Conservation (phyloP, 768 basidiomycete species). For the Mycena amicta region DNA sequence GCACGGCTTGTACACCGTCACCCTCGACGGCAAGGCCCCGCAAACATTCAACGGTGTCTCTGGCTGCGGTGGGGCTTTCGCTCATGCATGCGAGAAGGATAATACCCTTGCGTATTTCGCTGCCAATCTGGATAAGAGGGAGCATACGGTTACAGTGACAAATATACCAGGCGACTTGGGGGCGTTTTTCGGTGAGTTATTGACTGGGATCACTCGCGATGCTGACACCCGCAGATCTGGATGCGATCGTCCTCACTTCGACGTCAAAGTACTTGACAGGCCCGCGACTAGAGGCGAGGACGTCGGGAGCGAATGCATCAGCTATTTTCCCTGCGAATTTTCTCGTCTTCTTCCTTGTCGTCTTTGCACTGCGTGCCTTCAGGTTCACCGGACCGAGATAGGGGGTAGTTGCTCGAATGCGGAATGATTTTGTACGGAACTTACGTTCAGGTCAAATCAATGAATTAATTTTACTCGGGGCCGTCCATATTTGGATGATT, state of each 20-base stretch:
- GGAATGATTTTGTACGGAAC: neutral
- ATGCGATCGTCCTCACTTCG: neutral
- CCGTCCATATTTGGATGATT: too few species aligned
- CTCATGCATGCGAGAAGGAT: conserved; percentile 22
- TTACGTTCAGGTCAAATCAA: too few species aligned
- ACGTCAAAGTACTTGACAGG: neutral
- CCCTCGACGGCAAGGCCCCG: conserved; percentile 14
- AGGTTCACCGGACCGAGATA: neutral
- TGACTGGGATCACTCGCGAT: neutral
- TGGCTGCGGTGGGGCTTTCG: conserved; percentile 21
- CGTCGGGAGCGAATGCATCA: neutral
- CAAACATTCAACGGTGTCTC: conserved; percentile 22
- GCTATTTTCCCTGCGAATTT: neutral
- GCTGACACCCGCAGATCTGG: neutral
- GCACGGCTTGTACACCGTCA: conserved; percentile 26
- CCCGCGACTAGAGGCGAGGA: neutral
- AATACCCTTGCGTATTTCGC: conserved; percentile 19
- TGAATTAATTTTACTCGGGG: too few species aligned
- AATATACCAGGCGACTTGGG: conserved; percentile 16
- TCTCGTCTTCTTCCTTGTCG: neutral
- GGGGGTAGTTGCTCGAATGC: neutral
- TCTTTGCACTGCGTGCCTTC: neutral
- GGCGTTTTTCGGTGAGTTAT: conserved; percentile 16
- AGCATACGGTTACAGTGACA: conserved; percentile 10
- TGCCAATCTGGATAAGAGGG: neutral